Percentiles rank a stretch among this genome's conserved stretches.
phyloP scores from a whole-genome alignment of 768 basidiomycete genomes.

The Clitopilus hobsonii region DNA sequence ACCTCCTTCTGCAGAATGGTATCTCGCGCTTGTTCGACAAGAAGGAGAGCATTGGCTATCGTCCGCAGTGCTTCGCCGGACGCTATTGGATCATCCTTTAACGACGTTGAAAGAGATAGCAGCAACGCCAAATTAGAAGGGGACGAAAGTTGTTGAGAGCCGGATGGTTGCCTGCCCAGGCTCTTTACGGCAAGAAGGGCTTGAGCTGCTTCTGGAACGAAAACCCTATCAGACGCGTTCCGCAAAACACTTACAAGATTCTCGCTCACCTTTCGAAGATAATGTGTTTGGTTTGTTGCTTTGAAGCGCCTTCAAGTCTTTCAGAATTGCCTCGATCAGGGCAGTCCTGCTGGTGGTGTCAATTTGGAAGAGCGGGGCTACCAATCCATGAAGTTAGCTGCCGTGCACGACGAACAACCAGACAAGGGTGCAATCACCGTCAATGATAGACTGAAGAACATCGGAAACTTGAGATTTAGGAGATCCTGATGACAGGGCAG shows the following conservation, averaged over 20 bases:
- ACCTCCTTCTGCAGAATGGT: slow-evolving; percentile 56
- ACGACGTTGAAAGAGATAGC: slow-evolving; percentile 42
- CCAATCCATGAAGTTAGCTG: slow-evolving; percentile 1
- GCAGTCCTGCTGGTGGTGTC: slow-evolving; percentile 42
- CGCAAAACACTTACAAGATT: not conserved
- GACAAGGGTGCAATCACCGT: slow-evolving; percentile 29
- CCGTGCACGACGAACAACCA: not conserved
- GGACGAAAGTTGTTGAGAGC: slow-evolving; percentile 57
- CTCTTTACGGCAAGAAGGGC: slow-evolving; percentile 72
- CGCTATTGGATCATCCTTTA: slow-evolving; percentile 57
- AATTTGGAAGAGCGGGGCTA: slow-evolving; percentile 45
- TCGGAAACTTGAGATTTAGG: slow-evolving; percentile 38
- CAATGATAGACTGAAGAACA: slow-evolving; percentile 47
- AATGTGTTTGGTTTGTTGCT: slow-evolving; percentile 37
- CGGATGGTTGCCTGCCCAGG: slow-evolving; percentile 65
- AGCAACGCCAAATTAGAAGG: slow-evolving; percentile 54
- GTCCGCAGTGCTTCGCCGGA: slow-evolving; percentile 68
- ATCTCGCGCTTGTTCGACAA: slow-evolving; percentile 57
- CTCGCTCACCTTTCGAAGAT: slow-evolving; percentile 46
- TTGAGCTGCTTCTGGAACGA: slow-evolving; percentile 53
- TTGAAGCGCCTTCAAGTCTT: slow-evolving; percentile 45
- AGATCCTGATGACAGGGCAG: slow-evolving; percentile 42
- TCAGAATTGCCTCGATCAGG: slow-evolving; percentile 54
- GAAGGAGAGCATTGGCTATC: slow-evolving; percentile 75
- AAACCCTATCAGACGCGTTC: not conserved